A percentile compares a stretch with the other conserved stretches of the same genome.
These are phyloP conservation scores for Simplicillium sp. DNA, from an alignment of 2,329 filamentous ascomycete genomes.

Conservation along the genomic window DNA sequence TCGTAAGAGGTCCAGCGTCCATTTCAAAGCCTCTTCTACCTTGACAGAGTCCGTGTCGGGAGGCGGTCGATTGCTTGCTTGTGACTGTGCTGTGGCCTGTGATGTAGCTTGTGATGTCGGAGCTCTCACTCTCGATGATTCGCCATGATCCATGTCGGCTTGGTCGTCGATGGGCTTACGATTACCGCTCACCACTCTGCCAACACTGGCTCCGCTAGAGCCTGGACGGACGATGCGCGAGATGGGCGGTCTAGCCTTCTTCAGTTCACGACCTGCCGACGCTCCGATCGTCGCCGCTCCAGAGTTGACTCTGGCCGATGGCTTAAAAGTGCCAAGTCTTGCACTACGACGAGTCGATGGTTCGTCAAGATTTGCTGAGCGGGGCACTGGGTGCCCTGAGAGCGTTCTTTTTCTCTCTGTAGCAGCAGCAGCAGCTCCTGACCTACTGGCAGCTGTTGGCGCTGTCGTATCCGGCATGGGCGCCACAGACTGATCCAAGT, in stretches of 20 bases:
- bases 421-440: constrained; percentile 21
- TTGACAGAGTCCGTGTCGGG: neutral
- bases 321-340: constrained; percentile 59
- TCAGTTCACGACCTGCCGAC: constrained; percentile 59
- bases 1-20: constrained; percentile 70
- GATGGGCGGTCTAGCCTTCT: constrained; percentile 71
- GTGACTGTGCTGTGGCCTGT: constrained; percentile 28
- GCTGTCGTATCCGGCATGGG: constrained; percentile 26
- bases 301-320: constrained; percentile 57
- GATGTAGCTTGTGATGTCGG: constrained; percentile 24
- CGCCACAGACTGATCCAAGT: constrained; percentile 24
- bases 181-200: constrained; percentile 83
- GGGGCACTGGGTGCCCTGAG: constrained; percentile 66
- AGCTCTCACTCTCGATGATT: constrained; percentile 39
- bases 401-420: constrained; percentile 79
- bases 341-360: constrained; percentile 58
- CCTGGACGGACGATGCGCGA: constrained; percentile 56
- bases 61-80: neutral
- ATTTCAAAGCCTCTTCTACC: constrained; percentile 55
- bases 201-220: constrained; percentile 61
- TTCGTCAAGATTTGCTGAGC: constrained; percentile 46
- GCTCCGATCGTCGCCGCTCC: constrained; percentile 46
- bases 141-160: constrained; percentile 61
- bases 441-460: constrained; percentile 7
- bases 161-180: constrained; percentile 63